Percentiles rank a stretch among this genome's conserved stretches.
Evolutionary conservation across 176 grass and related monocot species (phyloP).

Genomic region (Alopecurus myosuroides): DNA sequence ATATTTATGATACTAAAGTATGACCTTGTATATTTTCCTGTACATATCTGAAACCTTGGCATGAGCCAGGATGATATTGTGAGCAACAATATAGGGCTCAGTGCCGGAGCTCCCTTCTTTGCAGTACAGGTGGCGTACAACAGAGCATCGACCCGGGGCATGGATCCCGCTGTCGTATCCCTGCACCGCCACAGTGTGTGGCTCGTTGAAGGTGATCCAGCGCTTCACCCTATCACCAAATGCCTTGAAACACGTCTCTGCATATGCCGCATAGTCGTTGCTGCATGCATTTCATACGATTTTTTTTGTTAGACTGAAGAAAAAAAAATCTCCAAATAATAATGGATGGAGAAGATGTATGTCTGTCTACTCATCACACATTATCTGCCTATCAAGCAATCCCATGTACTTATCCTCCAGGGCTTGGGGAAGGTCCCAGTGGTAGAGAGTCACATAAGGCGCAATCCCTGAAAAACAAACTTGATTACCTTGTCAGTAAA

Average conservation of each 20-base stretch:
- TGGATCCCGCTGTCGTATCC: conserved; percentile 66
- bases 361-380: conserved; percentile 20
- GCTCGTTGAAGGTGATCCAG: conserved; percentile 82
- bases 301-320: background rate
- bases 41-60: conserved; percentile 55
- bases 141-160: conserved; percentile 61
- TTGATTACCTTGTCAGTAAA: background rate
- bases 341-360: background rate
- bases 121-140: conserved; percentile 51
- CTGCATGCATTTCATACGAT: background rate
- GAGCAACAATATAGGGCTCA: conserved; percentile 67
- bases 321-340: background rate
- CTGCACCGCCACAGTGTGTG: conserved; percentile 65
- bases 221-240: conserved; percentile 65
- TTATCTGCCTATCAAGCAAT: conserved; percentile 54
- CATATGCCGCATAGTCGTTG: conserved; percentile 47
- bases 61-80: conserved; percentile 62
- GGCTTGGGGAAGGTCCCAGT: conserved; percentile 80
- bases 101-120: conserved; percentile 56
- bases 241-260: conserved; percentile 57
- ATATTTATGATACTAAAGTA: background rate
- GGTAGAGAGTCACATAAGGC: conserved; percentile 57
- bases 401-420: conserved; percentile 60
- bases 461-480: conserved; percentile 32
- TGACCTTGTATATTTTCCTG: conserved; percentile 59